phyloP scores from a whole-genome alignment of 2,329 filamentous ascomycete genomes.

The Aspergillus candidus region DNA sequence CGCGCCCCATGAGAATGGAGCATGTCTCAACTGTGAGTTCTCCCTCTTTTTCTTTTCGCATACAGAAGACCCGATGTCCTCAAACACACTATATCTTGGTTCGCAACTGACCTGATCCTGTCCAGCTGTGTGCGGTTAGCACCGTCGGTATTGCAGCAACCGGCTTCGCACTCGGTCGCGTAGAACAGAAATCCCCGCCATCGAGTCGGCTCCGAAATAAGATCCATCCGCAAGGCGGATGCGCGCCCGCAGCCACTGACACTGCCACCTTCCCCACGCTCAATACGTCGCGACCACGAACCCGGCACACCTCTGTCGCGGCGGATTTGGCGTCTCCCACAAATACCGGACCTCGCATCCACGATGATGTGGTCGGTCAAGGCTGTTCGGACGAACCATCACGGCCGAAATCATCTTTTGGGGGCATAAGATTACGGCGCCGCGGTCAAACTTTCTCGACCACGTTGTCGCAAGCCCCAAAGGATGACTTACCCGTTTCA shows the following conservation, averaged over 20 bases:
- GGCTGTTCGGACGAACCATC: slow-evolving; percentile 12
- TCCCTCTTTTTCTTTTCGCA: neutral
- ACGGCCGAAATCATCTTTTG: slow-evolving; percentile 23
- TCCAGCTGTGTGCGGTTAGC: slow-evolving; percentile 57
- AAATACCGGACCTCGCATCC: slow-evolving; percentile 5
- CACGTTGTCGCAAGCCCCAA: slow-evolving; percentile 22
- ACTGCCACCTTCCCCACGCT: slow-evolving; percentile 9
- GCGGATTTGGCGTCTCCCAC: slow-evolving; percentile 12
- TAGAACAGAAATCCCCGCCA: slow-evolving; percentile 35
- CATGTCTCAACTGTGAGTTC: slow-evolving; percentile 37
- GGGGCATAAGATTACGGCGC: slow-evolving; percentile 26
- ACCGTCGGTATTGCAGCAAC: slow-evolving; percentile 56
- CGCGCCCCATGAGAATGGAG: slow-evolving; percentile 32
- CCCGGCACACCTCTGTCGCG: slow-evolving; percentile 14
- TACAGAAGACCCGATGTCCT: no score
- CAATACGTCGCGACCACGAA: slow-evolving; percentile 12
- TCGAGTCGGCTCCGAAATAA: slow-evolving; percentile 23
- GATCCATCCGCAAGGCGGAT: slow-evolving; percentile 17
- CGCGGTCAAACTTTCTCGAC: slow-evolving; percentile 34
- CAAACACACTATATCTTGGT: neutral
- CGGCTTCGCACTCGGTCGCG: slow-evolving; percentile 53
- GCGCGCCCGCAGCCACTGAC: slow-evolving; percentile 11
- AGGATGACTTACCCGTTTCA: slow-evolving; percentile 20
- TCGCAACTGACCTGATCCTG: slow-evolving; percentile 7
- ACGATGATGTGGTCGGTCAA: slow-evolving; percentile 10